A percentile compares a stretch with the other conserved stretches of the same genome.
Conservation (phyloP, 2,329 filamentous ascomycete species). For the Monilinia fructigena region DNA sequence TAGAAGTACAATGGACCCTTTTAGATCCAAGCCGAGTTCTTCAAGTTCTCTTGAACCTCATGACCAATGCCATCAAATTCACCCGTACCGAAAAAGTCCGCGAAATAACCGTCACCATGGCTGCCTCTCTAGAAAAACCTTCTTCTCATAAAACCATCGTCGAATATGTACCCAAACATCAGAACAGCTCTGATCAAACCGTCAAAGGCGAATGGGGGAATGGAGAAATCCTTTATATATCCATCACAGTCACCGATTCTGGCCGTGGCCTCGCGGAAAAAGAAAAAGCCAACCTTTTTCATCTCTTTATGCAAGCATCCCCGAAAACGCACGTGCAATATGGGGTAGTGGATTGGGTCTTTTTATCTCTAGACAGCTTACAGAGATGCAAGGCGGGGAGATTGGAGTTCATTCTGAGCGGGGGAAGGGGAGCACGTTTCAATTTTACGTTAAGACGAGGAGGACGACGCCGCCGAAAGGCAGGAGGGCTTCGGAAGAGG, state of each 20-base stretch:
- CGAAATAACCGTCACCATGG: slow-evolving; percentile 8
- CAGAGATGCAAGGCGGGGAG: slow-evolving; percentile 76
- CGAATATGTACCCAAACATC: slow-evolving; percentile 14
- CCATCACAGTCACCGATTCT: slow-evolving; percentile 10
- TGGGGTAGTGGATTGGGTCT: slow-evolving; percentile 77
- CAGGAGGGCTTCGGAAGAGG: slow-evolving; percentile 5
- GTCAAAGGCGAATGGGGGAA: slow-evolving; percentile 7
- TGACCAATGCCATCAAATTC: slow-evolving; percentile 81
- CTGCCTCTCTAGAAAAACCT: background rate
- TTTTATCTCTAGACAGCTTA: slow-evolving; percentile 76
- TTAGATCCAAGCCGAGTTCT: slow-evolving; percentile 73
- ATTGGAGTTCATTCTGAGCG: slow-evolving; percentile 70
- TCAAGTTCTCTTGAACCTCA: slow-evolving; percentile 77
- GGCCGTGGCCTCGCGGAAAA: slow-evolving; percentile 35
- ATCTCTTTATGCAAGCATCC: slow-evolving; percentile 70
- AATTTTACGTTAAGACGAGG: slow-evolving; percentile 58
- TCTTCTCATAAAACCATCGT: background rate
- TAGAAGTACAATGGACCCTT: slow-evolving; percentile 62
- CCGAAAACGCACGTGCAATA: slow-evolving; percentile 78
- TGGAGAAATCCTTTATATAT: slow-evolving; percentile 4
- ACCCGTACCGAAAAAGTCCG: slow-evolving; percentile 44
- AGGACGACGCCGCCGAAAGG: background rate
- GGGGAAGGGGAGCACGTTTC: slow-evolving; percentile 70
- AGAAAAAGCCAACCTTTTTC: slow-evolving; percentile 46
- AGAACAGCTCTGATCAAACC: background rate